A percentile compares a stretch with the other conserved stretches of the same genome.
Conservation (phyloP, 192 early-diverging fungal species). For the Coemansia sp. region DNA sequence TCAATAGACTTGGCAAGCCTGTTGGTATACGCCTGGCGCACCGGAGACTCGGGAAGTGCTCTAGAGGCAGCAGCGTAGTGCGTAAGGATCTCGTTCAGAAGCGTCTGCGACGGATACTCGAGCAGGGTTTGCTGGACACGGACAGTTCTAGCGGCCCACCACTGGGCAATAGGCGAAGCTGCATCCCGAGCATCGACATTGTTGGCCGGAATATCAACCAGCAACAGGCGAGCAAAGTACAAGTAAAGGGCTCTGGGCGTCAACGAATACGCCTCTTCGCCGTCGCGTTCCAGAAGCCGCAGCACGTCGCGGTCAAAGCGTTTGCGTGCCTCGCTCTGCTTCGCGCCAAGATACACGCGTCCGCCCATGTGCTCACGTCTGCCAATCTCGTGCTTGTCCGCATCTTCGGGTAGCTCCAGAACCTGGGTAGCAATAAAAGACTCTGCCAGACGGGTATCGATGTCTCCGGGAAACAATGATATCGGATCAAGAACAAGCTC, state of each 20-base stretch:
- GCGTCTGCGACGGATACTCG: slow-evolving; percentile 52
- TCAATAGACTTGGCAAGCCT: not conserved
- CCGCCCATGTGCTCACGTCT: slow-evolving; percentile 38
- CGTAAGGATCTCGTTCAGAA: slow-evolving; percentile 57
- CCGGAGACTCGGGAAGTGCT: slow-evolving; percentile 22
- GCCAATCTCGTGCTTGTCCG: slow-evolving; percentile 44
- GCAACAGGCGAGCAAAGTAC: slow-evolving; percentile 62
- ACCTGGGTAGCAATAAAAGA: slow-evolving; percentile 28
- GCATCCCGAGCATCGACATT: slow-evolving; percentile 17
- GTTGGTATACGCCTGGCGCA: not conserved
- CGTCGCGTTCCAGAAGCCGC: slow-evolving; percentile 65
- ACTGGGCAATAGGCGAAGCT: slow-evolving; percentile 48
- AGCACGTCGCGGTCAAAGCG: slow-evolving; percentile 42
- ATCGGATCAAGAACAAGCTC: slow-evolving; percentile 60
- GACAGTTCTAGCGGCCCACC: slow-evolving; percentile 76
- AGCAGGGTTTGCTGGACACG: slow-evolving; percentile 71
- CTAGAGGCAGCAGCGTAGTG: slow-evolving; percentile 12
- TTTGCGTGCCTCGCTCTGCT: slow-evolving; percentile 34
- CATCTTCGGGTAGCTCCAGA: slow-evolving; percentile 43
- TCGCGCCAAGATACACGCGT: slow-evolving; percentile 43
- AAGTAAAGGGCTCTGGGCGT: slow-evolving; percentile 69
- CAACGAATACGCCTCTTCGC: slow-evolving; percentile 83
- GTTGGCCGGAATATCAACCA: slow-evolving; percentile 57
- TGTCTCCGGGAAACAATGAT: slow-evolving; percentile 56
- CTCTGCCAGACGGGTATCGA: slow-evolving; percentile 27